Evolutionary conservation across 1,139 yeast genomes (phyloP).

Genomic region (Saccharomyces hybrid): DNA sequence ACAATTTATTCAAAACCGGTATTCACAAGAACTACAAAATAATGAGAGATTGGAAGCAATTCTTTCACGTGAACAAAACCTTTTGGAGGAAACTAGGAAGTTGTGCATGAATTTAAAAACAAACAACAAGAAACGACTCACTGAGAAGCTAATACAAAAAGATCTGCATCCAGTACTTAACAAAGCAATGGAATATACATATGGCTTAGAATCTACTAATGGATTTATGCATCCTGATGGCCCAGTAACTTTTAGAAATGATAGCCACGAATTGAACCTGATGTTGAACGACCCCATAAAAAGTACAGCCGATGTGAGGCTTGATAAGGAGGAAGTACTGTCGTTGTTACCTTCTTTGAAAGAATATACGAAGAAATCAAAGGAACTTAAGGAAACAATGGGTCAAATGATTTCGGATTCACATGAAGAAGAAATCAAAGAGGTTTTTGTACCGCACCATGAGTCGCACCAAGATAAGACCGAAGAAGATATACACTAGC

Average conservation of each 20-base stretch:
- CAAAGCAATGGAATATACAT: conserved; percentile 24
- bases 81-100: conserved; percentile 15
- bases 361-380: conserved; percentile 5
- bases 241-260: conserved; percentile 9
- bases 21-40: conserved; percentile 19
- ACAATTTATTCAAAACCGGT: conserved; percentile 22
- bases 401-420: conserved; percentile 4
- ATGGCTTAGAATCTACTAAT: conserved; percentile 12
- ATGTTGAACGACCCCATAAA: conserved; percentile 1
- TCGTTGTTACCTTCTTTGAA: conserved; percentile 10
- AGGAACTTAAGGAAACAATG: conserved; percentile 6
- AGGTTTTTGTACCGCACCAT: background rate
- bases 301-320: background rate
- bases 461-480: background rate
- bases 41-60: conserved; percentile 22
- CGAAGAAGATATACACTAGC: background rate
- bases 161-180: conserved; percentile 25
- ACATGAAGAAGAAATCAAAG: conserved; percentile 1
- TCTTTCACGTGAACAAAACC: conserved; percentile 15
- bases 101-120: conserved; percentile 9
- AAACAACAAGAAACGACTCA: conserved; percentile 13
- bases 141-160: conserved; percentile 16
- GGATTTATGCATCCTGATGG: conserved; percentile 1
- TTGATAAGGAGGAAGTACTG: conserved; percentile 1
- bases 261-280: conserved; percentile 14